Evolutionary conservation across 2,329 filamentous ascomycete genomes (phyloP).

Genomic region (Hansfordia pulvinata): DNA sequence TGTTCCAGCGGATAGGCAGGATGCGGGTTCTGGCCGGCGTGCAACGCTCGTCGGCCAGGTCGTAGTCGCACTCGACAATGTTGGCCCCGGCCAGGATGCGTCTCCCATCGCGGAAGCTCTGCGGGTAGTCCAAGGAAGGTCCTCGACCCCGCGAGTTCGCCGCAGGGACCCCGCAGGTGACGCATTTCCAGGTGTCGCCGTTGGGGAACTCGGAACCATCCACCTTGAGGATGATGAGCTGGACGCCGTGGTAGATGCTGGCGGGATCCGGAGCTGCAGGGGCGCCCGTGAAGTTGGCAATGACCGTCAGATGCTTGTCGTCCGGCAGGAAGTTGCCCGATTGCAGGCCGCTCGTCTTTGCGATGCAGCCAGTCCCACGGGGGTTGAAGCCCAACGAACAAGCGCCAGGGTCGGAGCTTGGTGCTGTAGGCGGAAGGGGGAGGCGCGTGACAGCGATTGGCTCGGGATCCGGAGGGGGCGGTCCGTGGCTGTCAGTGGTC

Average conservation of each 20-base stretch:
- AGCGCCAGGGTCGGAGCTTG: constrained; percentile 1
- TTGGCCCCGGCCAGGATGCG: constrained; percentile 18
- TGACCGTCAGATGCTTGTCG: constrained; percentile 25
- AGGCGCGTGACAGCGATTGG: constrained; percentile 5
- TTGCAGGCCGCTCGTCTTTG: constrained; percentile 8
- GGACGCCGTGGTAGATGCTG: constrained; percentile 25
- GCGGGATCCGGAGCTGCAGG: constrained; percentile 21
- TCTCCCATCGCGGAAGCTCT: constrained; percentile 24
- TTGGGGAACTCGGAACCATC: constrained; percentile 25
- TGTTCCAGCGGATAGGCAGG: constrained; percentile 25
- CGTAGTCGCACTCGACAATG: constrained; percentile 20
- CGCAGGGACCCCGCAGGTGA: constrained; percentile 26
- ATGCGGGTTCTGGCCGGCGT: constrained; percentile 21
- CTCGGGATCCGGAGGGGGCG: constrained; percentile 8
- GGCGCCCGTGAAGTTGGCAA: constrained; percentile 25
- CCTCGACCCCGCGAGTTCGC: constrained; percentile 14
- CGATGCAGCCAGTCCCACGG: constrained; percentile 4
- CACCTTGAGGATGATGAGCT: constrained; percentile 27
- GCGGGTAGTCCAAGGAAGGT: constrained; percentile 22
- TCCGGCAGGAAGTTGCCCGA: constrained; percentile 24
- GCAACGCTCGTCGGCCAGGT: constrained; percentile 20
- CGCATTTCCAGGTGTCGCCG: constrained; percentile 31
- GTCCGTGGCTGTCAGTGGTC: too few species aligned
- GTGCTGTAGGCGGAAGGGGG: constrained; percentile 4
- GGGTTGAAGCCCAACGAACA: constrained; percentile 4